Conservation (phyloP, 208 protist species). For the Crithidia expoeki region DNA sequence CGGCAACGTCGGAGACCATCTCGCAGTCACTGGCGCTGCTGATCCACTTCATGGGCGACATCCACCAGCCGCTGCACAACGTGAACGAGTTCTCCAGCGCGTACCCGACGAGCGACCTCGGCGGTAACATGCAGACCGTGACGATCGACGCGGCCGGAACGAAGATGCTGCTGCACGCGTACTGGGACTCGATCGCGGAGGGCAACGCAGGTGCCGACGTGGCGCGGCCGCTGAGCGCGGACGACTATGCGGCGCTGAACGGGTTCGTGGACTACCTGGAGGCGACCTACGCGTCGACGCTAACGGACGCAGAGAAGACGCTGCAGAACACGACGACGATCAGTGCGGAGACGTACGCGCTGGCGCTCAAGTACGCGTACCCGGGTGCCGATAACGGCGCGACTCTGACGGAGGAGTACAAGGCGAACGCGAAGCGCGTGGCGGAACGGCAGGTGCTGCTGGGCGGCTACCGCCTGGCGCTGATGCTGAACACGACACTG, state of each 20-base stretch:
- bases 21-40: conserved; percentile 37
- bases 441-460: conserved; percentile 28
- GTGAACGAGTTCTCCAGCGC: conserved; percentile 31
- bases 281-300: conserved; percentile 38
- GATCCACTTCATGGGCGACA: conserved; percentile 64
- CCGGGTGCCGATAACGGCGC: conserved; percentile 32
- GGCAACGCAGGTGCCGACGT: conserved; percentile 9
- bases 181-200: conserved; percentile 65
- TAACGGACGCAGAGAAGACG: conserved; percentile 28
- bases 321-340: conserved; percentile 5
- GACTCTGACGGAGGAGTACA: conserved; percentile 38
- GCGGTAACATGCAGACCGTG: conserved; percentile 50
- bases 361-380: conserved; percentile 34
- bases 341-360: conserved; percentile 6
- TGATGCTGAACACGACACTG: conserved; percentile 31
- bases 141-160: conserved; percentile 15
- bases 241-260: conserved; percentile 34
- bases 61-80: conserved; percentile 46
- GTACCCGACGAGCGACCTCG: conserved; percentile 49
- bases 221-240: conserved; percentile 35
- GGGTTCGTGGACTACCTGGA: conserved; percentile 49
- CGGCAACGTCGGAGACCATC: conserved; percentile 8
- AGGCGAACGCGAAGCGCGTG: conserved; percentile 14
- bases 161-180: conserved; percentile 46
- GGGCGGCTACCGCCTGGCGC: conserved; percentile 31